A percentile compares a stretch with the other conserved stretches of the same genome.
phyloP scores from a whole-genome alignment of 148 eudicot species.

The Chenopodium suecicum region DNA sequence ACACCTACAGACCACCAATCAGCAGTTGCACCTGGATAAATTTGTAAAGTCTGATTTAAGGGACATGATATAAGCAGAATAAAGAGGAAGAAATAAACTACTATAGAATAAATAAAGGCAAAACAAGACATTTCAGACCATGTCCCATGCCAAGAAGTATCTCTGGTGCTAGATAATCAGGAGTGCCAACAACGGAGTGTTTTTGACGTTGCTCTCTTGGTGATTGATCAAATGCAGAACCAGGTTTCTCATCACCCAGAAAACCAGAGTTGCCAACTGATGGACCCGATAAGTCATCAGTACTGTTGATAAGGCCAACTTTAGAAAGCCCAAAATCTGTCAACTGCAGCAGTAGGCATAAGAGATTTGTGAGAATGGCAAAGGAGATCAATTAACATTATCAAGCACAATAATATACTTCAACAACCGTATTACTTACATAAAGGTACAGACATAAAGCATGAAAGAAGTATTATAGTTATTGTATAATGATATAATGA shows the following conservation, averaged over 20 bases:
- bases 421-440: background rate
- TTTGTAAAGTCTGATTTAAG: constrained; percentile 19
- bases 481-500: too few relatives aligned
- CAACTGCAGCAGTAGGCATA: constrained; percentile 63
- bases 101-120: background rate
- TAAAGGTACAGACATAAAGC: background rate
- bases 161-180: constrained; percentile 99
- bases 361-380: constrained; percentile 43
- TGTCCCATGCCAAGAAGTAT: constrained; percentile 99
- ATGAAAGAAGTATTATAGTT: background rate
- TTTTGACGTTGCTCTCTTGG: constrained; percentile 58
- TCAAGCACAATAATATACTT: constrained; percentile 2
- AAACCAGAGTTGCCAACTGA: constrained; percentile 54
- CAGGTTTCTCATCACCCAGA: constrained; percentile 58
- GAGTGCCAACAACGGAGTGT: constrained; percentile 90
- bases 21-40: constrained; percentile 75
- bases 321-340: constrained; percentile 99
- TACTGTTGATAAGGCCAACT: constrained; percentile 95
- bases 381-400: background rate
- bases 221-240: constrained; percentile 31
- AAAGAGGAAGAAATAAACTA: constrained; percentile 6
- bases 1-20: constrained; percentile 99
- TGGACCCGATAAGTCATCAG: constrained; percentile 90
- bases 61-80: constrained; percentile 14
- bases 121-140: constrained; percentile 47